Conservation (phyloP, 164 flowering plant species). For the Vitis amurensis region DNA sequence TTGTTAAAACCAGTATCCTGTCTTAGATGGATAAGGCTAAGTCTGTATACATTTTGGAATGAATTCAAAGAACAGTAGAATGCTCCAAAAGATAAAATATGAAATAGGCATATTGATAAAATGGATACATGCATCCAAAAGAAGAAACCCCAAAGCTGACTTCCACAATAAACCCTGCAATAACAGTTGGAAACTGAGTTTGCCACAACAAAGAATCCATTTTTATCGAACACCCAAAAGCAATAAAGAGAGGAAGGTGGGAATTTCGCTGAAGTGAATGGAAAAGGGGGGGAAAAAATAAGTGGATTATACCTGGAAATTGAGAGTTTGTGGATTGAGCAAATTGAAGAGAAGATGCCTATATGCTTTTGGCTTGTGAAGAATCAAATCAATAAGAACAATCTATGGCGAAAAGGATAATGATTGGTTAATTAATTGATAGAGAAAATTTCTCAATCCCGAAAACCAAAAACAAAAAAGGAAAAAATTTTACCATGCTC, state of each 20-base stretch:
- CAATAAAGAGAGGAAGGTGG: not conserved
- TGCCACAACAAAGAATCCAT: not conserved
- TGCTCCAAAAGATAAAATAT: not conserved
- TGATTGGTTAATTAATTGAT: not conserved
- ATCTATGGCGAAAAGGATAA: conserved; percentile 38
- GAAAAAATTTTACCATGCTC: conserved; percentile 44
- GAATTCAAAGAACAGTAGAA: not conserved
- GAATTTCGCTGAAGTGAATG: not conserved
- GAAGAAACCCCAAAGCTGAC: conserved; percentile 34
- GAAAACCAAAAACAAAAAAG: not conserved
- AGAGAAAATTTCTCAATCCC: not conserved
- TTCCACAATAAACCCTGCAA: conserved; percentile 72
- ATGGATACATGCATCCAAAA: conserved; percentile 72
- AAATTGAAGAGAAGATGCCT: conserved; percentile 74
- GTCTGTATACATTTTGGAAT: conserved; percentile 6
- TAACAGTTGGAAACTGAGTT: not conserved
- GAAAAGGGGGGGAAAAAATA: not conserved
- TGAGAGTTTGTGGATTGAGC: conserved; percentile 26
- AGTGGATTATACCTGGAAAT: conserved; percentile 40
- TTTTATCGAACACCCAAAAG: not conserved
- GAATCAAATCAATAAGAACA: conserved; percentile 75
- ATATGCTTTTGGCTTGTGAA: conserved; percentile 83
- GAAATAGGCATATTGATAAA: conserved; percentile 1
- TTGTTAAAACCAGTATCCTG: conserved; percentile 37
- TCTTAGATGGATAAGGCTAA: conserved; percentile 50